phyloP scores from a whole-genome alignment of 164 flowering plant species.

The Warburgia ugandensis region DNA sequence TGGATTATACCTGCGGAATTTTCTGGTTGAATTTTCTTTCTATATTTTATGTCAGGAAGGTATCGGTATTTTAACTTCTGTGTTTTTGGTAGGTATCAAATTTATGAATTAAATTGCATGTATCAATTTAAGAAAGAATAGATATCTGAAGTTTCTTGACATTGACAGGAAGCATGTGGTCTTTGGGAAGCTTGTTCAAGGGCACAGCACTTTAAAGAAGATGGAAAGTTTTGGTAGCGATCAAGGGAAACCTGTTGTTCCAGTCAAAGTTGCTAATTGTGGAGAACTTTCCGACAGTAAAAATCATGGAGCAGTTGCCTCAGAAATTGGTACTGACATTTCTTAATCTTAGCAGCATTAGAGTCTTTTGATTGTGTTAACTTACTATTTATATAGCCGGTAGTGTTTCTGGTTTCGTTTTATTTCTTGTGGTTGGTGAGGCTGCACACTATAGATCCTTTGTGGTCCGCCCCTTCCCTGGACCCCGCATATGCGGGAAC shows the following conservation, averaged over 20 bases:
- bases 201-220: constrained; percentile 58
- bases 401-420: not conserved
- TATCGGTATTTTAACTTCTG: not conserved
- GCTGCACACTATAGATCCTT: too few relatives aligned
- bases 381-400: not conserved
- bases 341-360: too few relatives aligned
- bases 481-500: too few relatives aligned
- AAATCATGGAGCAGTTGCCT: constrained; percentile 3
- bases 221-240: constrained; percentile 56
- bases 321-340: constrained; percentile 14
- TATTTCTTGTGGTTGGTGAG: not conserved
- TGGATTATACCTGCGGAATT: not conserved
- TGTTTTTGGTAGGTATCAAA: constrained; percentile 1
- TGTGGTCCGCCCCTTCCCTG: too few relatives aligned
- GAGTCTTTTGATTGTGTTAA: too few relatives aligned
- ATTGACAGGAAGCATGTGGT: constrained; percentile 67
- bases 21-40: not conserved
- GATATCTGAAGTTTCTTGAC: not conserved
- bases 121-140: not conserved
- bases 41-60: constrained; percentile 4
- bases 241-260: constrained; percentile 54
- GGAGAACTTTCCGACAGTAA: constrained; percentile 66
- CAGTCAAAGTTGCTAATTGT: constrained; percentile 75
- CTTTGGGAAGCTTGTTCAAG: constrained; percentile 86
- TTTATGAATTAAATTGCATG: not conserved